These are phyloP conservation scores for Neospora caninum DNA, from an alignment of 169 alveolate species.

Conservation along the genomic window DNA sequence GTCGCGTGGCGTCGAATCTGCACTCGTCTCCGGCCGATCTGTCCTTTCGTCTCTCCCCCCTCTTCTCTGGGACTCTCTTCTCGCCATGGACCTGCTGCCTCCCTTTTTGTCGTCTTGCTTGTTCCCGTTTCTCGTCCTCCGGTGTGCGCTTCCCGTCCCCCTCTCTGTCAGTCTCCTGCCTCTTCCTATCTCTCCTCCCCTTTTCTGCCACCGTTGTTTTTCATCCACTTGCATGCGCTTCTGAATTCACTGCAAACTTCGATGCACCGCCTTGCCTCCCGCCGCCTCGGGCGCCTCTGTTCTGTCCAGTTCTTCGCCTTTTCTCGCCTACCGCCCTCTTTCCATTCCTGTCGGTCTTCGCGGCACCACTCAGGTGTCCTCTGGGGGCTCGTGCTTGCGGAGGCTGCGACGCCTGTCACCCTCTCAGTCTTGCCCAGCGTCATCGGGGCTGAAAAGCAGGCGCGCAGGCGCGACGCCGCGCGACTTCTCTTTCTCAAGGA, in stretches of 20 bases:
- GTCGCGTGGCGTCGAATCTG: no score
- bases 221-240: background rate
- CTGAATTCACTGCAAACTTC: background rate
- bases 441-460: slow-evolving; percentile 10
- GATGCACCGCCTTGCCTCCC: background rate
- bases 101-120: no score
- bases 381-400: background rate
- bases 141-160: background rate
- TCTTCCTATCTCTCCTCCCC: no score
- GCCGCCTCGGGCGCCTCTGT: background rate
- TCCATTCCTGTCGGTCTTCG: no score
- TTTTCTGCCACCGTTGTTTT: no score
- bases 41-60: no score
- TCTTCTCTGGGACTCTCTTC: no score
- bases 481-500: background rate
- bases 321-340: background rate
- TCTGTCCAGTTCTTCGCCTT: background rate
- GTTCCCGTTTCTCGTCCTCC: no score
- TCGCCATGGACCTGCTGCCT: no score
- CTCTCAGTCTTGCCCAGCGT: background rate
- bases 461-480: slow-evolving; percentile 10
- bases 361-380: no score
- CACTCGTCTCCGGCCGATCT: no score
- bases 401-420: background rate
- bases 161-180: background rate